Evolutionary conservation across 2,329 filamentous ascomycete genomes (phyloP), one percentile per base, ranked within the genome.

Genomic region (Fusarium virguliforme): DNA sequence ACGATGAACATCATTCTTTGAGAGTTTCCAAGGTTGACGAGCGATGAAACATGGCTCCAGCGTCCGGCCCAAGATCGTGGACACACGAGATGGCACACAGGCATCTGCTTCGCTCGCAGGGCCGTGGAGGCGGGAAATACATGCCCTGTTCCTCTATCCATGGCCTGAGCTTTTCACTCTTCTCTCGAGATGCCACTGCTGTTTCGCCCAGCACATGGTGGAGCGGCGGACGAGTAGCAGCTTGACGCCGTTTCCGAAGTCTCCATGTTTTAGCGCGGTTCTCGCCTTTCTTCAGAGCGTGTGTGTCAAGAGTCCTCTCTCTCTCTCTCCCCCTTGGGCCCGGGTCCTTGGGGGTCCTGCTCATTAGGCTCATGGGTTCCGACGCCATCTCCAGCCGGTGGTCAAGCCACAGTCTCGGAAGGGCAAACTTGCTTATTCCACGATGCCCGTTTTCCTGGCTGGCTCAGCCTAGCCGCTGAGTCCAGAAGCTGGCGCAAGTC

Each of bases 191-290:
- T 37, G 18, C 37, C 53, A 51, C 40, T 35, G 59, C 58, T 58
- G 58, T 70, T 64, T 57, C 43, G 38, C 41, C 62, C 46, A 62
- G 24, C 41, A 9, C 34, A 48, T 35, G 62, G 63, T 67, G 72
- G 68, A 64, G 50, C 60, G 37, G n/a, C 48, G n/a, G 40, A 22
- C 53, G 37, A 56, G 43, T n/a, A 38, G 60, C 55, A 62, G 63
- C 51, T 68, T 53, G 40, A 63, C 59, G 53, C 65, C 55, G 71
- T 74, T 71, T 60, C 70, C 66, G 64, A 70, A 51, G 60, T 60
- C 46, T 35, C 56, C 64, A 50, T 72, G 68, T 75, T 75, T 72
- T 74, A 75, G 73, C 63, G 68, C 37, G 46, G 41, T 68, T 55
- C 28, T 65, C 57, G n/a, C 53, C 54, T 55, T n/a, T 28, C 30